These are phyloP conservation scores for Metschnikowia lochheadii DNA, from an alignment of 805 yeast genomes.

Conservation along the genomic window DNA sequence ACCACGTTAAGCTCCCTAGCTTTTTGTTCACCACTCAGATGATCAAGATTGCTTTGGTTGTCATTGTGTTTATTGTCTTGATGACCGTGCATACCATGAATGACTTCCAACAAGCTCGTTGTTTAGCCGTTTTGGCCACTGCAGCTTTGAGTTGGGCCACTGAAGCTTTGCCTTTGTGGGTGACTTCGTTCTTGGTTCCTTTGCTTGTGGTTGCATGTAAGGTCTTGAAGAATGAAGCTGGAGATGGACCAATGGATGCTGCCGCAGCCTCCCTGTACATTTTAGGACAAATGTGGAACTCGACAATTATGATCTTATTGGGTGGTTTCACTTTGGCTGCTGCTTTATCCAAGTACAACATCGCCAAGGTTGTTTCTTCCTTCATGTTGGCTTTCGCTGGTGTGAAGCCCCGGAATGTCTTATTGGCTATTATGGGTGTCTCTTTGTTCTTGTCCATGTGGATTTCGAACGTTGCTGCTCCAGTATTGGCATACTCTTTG, in stretches of 20 bases:
- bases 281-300: conserved; percentile 89
- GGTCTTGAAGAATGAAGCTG: conserved; percentile 53
- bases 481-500: conserved; percentile 86
- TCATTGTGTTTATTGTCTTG: conserved; percentile 41
- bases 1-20: conserved; percentile 38
- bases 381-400: conserved; percentile 80
- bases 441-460: conserved; percentile 88
- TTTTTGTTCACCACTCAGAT: conserved; percentile 42
- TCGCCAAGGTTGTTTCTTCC: conserved; percentile 83
- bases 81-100: conserved; percentile 30
- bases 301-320: conserved; percentile 80
- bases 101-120: conserved; percentile 32
- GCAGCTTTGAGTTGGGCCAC: conserved; percentile 94
- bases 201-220: conserved; percentile 69
- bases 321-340: conserved; percentile 97
- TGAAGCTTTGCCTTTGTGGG: conserved; percentile 88
- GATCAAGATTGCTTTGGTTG: conserved; percentile 44
- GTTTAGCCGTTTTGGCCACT: conserved; percentile 77
- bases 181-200: conserved; percentile 82
- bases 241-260: conserved; percentile 51
- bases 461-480: conserved; percentile 97
- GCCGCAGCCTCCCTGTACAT: conserved; percentile 74
- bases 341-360: conserved; percentile 83
- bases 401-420: conserved; percentile 72
- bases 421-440: conserved; percentile 79